A percentile compares a stretch with the other conserved stretches of the same genome.
These are phyloP conservation scores for Medicago truncatula DNA, from an alignment of 306 rosid species.

Conservation along the genomic window MtrunA17r5.0-ANR NC_053044.1:43746501-43747000, in stretches of 20 bases:
- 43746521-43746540: not conserved
- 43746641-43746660: not conserved
- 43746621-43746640: not conserved
- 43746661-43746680: not conserved
- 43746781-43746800: conserved; percentile 6
- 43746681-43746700: not conserved
- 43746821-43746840: conserved; percentile 18
- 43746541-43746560: not conserved
- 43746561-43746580: not conserved
- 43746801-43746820: not conserved
- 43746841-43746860: not conserved
- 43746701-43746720: not conserved
- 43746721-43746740: not conserved
- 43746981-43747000: not conserved
- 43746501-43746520: not conserved
- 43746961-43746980: not conserved
- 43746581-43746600: not conserved
- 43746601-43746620: not conserved
- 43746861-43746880: conserved; percentile 20
- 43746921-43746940: not conserved
- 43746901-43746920: conserved; percentile 10
- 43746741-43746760: not conserved
- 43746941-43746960: no score
- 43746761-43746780: not conserved
- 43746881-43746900: conserved; percentile 4